Percentiles rank a stretch among this genome's conserved stretches.
Evolutionary conservation across 2,329 filamentous ascomycete genomes (phyloP).

Genomic region (Aschersonia sp.): DNA sequence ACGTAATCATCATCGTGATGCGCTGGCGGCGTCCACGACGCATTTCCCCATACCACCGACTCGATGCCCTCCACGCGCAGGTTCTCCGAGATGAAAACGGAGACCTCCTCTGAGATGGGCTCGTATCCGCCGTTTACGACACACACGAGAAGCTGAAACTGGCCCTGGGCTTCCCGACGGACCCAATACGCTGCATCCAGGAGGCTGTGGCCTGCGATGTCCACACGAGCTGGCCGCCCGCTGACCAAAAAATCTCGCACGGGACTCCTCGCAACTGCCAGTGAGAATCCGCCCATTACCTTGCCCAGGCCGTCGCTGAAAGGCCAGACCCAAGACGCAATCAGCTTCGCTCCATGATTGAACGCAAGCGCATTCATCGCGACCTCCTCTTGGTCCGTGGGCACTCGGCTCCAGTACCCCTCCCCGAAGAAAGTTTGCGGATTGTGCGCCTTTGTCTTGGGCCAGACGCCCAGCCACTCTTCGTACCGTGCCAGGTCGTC

Average conservation of each 20-base stretch:
- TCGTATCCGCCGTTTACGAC: constrained; percentile 11
- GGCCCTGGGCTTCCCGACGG: not conserved
- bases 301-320: constrained; percentile 19
- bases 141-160: constrained; percentile 7
- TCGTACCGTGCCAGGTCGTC: constrained; percentile 24
- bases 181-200: constrained; percentile 12
- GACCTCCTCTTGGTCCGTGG: constrained; percentile 25
- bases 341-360: constrained; percentile 27
- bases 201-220: constrained; percentile 1
- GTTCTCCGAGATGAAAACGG: constrained; percentile 5
- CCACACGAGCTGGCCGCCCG: constrained; percentile 9
- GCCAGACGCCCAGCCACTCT: constrained; percentile 25
- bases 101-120: constrained; percentile 4
- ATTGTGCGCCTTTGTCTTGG: constrained; percentile 26
- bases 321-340: constrained; percentile 32
- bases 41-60: constrained; percentile 8
- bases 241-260: constrained; percentile 24
- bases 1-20: not conserved
- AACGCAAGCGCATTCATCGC: constrained; percentile 30
- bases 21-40: constrained; percentile 5
- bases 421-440: constrained; percentile 33
- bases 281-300: constrained; percentile 23
- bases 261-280: constrained; percentile 19
- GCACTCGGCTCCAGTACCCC: constrained; percentile 31
- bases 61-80: constrained; percentile 4